Conservation (phyloP, 2,329 filamentous ascomycete species). For the Epichloe glyceriae region DNA sequence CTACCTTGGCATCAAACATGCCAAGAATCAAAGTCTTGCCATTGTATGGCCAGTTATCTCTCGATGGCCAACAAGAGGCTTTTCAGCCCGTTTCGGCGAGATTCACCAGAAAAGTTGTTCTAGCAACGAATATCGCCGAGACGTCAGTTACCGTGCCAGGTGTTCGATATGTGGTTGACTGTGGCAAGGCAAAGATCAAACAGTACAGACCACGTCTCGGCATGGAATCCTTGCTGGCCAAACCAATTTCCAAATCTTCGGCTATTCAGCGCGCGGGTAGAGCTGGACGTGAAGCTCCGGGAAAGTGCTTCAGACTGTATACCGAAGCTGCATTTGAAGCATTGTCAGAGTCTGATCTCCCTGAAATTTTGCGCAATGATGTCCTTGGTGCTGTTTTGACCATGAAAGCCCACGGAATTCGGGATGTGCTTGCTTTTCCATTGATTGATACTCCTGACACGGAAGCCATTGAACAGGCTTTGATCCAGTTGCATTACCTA, state of each 20-base stretch:
- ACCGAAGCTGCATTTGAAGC: constrained; percentile 62
- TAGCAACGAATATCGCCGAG: constrained; percentile 97
- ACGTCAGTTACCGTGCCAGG: constrained; percentile 94
- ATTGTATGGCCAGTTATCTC: constrained; percentile 80
- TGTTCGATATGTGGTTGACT: constrained; percentile 82
- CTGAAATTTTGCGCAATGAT: constrained; percentile 86
- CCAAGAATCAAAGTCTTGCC: constrained; percentile 64
- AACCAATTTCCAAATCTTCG: constrained; percentile 85
- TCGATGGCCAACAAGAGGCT: constrained; percentile 72
- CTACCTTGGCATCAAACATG: constrained; percentile 57
- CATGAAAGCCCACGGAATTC: constrained; percentile 83
- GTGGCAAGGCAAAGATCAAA: constrained; percentile 88
- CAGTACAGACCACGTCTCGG: constrained; percentile 75
- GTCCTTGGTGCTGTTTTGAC: constrained; percentile 75
- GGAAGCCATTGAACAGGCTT: constrained; percentile 67
- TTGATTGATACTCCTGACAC: constrained; percentile 70
- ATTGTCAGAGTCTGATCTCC: constrained; percentile 61
- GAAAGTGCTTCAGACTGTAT: constrained; percentile 82
- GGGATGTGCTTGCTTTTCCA: constrained; percentile 71
- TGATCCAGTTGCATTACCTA: constrained; percentile 68
- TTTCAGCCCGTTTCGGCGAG: constrained; percentile 61
- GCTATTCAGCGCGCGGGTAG: constrained; percentile 85
- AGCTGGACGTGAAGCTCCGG: constrained; percentile 82
- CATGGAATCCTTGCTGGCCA: constrained; percentile 80
- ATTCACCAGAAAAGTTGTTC: constrained; percentile 75